phyloP scores from a whole-genome alignment of 176 grass and related monocot genomes.

The Pontederia paniculata region DNA sequence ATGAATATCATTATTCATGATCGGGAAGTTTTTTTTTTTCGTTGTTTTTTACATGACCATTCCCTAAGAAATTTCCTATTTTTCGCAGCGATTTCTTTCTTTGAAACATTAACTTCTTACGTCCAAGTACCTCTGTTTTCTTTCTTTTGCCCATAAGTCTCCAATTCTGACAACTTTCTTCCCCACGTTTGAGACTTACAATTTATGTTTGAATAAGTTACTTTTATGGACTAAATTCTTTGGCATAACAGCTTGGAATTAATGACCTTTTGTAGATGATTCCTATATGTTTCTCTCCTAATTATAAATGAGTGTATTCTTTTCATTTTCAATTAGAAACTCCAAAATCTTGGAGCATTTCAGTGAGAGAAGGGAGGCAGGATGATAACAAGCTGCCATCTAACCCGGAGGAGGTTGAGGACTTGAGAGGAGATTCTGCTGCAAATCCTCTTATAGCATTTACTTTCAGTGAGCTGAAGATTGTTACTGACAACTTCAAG shows the following conservation, averaged over 20 bases:
- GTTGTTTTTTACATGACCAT: too few relatives aligned
- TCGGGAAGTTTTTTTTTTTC: too few relatives aligned
- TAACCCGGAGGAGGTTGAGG: constrained; percentile 16
- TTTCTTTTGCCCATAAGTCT: too few relatives aligned
- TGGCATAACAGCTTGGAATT: not conserved
- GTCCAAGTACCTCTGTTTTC: too few relatives aligned
- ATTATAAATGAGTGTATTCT: not conserved
- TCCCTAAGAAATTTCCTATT: too few relatives aligned
- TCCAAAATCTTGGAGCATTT: constrained; percentile 1
- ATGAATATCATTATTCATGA: too few relatives aligned
- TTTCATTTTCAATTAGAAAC: not conserved
- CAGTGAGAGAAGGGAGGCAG: not conserved
- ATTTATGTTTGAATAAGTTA: too few relatives aligned
- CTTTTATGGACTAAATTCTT: not conserved
- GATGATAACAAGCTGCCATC: constrained; percentile 12
- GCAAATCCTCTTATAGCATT: constrained; percentile 9
- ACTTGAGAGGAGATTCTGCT: constrained; percentile 6
- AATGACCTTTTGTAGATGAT: not conserved
- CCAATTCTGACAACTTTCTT: too few relatives aligned
- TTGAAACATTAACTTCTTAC: too few relatives aligned
- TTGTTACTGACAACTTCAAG: constrained; percentile 12
- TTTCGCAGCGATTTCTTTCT: too few relatives aligned
- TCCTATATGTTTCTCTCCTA: not conserved
- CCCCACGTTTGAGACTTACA: too few relatives aligned
- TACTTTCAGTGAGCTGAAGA: constrained; percentile 17